phyloP scores from a whole-genome alignment of 257 asterid species.

The Leonotis leonurus region DNA sequence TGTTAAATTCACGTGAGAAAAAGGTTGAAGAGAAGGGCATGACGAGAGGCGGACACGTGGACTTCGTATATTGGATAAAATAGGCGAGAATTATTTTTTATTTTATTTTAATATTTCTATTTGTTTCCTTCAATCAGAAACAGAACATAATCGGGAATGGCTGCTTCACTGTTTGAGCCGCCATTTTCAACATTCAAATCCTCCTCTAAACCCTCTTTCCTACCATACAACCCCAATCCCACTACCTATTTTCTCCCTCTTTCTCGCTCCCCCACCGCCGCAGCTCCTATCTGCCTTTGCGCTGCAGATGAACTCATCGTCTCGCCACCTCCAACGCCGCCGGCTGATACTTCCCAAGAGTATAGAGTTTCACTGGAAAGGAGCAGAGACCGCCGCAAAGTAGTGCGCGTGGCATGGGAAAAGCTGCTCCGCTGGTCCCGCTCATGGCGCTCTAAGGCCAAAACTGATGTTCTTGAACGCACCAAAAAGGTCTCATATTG shows the following conservation, averaged over 20 bases:
- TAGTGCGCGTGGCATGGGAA: slow-evolving; percentile 86
- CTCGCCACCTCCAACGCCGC: slow-evolving; percentile 12
- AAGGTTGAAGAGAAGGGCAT: not conserved
- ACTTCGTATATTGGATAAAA: slow-evolving; percentile 18
- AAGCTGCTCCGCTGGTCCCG: slow-evolving; percentile 97
- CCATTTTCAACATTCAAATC: slow-evolving; percentile 32
- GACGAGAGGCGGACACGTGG: slow-evolving; percentile 18
- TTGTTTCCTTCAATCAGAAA: not conserved
- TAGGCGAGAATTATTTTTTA: not conserved
- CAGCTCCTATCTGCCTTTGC: slow-evolving; percentile 24
- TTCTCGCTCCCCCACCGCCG: slow-evolving; percentile 20
- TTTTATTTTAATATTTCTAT: too few species aligned
- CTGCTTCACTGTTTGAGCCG: slow-evolving; percentile 40
- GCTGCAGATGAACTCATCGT: slow-evolving; percentile 31
- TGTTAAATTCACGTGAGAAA: too few species aligned
- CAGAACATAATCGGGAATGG: slow-evolving; percentile 28
- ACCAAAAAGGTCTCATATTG: slow-evolving; percentile 57
- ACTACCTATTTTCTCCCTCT: slow-evolving; percentile 15
- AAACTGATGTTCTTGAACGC: slow-evolving; percentile 83
- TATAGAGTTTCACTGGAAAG: slow-evolving; percentile 24
- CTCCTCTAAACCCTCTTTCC: slow-evolving; percentile 13
- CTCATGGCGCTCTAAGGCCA: slow-evolving; percentile 65
- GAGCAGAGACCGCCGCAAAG: slow-evolving; percentile 56
- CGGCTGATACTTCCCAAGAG: slow-evolving; percentile 28
- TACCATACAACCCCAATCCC: slow-evolving; percentile 18